phyloP scores from a whole-genome alignment of 2,329 filamentous ascomycete species.

The Penicillium sp. region DNA sequence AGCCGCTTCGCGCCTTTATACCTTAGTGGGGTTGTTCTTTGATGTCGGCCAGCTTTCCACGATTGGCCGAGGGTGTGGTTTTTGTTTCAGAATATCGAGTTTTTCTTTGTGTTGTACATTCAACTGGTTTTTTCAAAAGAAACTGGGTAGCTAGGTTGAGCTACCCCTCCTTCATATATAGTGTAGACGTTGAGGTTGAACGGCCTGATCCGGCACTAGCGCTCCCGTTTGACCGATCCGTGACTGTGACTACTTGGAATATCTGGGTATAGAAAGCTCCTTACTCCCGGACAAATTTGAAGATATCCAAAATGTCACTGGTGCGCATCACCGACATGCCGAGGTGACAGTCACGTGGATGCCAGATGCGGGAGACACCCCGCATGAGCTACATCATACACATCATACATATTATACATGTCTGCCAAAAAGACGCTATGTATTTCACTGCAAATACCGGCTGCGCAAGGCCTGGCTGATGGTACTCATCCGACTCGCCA shows the following conservation, averaged over 20 bases:
- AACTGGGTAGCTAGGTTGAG: not conserved
- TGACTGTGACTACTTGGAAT: not conserved
- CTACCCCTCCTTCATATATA: conserved; percentile 3
- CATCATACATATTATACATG: not conserved
- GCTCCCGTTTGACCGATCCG: conserved; percentile 22
- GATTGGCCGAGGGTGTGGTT: not conserved
- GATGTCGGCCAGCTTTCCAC: not conserved
- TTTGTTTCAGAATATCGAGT: not conserved
- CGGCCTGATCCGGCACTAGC: conserved; percentile 18
- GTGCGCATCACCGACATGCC: not conserved
- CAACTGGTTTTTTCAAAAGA: not conserved
- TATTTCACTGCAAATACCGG: conserved; percentile 44
- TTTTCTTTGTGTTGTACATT: not conserved
- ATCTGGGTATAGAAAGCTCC: not conserved
- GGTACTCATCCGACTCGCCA: conserved; percentile 51
- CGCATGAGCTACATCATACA: not conserved
- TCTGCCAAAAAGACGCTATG: not conserved
- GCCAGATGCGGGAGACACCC: not conserved
- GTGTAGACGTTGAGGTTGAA: conserved; percentile 4
- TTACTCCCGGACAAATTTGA: not conserved
- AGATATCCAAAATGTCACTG: not conserved
- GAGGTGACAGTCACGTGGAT: conserved; percentile 7
- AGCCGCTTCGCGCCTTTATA: not conserved
- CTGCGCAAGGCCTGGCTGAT: conserved; percentile 56
- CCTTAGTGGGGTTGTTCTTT: conserved; percentile 3